These are phyloP conservation scores for Syzygium syzygioides DNA, from an alignment of 441 rosid genomes.

Conservation along the genomic window DNA sequence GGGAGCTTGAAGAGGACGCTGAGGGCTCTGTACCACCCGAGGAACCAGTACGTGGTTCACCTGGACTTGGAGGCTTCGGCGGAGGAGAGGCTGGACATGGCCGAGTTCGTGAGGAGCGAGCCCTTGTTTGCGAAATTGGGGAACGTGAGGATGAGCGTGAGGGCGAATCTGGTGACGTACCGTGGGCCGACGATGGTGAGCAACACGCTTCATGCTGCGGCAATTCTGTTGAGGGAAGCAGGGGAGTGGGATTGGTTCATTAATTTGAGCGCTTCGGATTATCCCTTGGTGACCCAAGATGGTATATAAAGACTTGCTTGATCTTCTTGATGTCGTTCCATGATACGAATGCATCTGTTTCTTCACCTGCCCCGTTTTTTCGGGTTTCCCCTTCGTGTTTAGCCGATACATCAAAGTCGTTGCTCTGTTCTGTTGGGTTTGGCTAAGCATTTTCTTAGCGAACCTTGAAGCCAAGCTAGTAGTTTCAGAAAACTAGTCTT, in stretches of 20 bases:
- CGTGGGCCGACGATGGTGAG: conserved; percentile 67
- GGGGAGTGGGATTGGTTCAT: conserved; percentile 73
- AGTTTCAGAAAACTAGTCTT: background rate
- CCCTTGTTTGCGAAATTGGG: conserved; percentile 30
- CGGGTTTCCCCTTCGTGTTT: background rate
- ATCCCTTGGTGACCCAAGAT: conserved; percentile 67
- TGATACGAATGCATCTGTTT: background rate
- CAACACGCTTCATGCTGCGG: conserved; percentile 60
- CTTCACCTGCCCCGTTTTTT: background rate
- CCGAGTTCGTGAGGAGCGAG: conserved; percentile 36
- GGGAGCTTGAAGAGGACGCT: conserved; percentile 52
- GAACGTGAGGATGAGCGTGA: conserved; percentile 45
- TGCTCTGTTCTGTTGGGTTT: background rate
- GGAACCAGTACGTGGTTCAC: conserved; percentile 55
- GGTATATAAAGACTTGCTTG: conserved; percentile 21
- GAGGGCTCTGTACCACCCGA: conserved; percentile 59
- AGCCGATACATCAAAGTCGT: background rate
- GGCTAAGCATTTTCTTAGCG: background rate
- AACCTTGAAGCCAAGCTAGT: background rate
- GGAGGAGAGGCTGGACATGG: conserved; percentile 49
- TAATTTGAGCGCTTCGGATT: conserved; percentile 67
- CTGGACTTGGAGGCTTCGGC: conserved; percentile 53
- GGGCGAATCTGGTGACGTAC: conserved; percentile 60
- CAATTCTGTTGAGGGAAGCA: conserved; percentile 46
- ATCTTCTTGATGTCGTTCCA: background rate